These are phyloP conservation scores for Penicillium coffeae DNA, from an alignment of 495 filamentous ascomycete species.

Conservation along the genomic window DNA sequence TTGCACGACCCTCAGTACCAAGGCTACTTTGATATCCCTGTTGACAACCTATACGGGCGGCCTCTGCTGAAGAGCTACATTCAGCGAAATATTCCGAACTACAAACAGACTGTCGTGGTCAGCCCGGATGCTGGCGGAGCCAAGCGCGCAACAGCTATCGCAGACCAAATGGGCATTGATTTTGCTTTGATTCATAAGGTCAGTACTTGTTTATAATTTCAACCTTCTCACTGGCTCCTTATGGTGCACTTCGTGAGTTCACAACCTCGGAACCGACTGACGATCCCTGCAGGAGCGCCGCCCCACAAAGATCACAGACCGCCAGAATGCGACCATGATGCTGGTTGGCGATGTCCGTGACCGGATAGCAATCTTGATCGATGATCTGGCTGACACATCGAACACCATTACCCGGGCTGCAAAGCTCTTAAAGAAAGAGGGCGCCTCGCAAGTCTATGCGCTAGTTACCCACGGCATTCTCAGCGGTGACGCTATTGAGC, in stretches of 20 bases:
- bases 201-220: slow-evolving; percentile 25
- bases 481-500: slow-evolving; percentile 88
- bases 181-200: slow-evolving; percentile 99
- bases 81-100: slow-evolving; percentile 78
- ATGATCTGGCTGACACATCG: slow-evolving; percentile 92
- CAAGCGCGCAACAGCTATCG: slow-evolving; percentile 95
- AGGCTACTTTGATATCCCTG: slow-evolving; percentile 97
- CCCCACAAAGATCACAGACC: slow-evolving; percentile 86
- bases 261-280: slow-evolving; percentile 10
- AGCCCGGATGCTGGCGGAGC: slow-evolving; percentile 96
- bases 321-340: slow-evolving; percentile 98
- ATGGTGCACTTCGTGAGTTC: background rate
- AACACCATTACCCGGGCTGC: slow-evolving; percentile 96
- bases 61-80: slow-evolving; percentile 89
- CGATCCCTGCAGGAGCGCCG: slow-evolving; percentile 71
- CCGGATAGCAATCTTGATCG: slow-evolving; percentile 82
- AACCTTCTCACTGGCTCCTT: slow-evolving; percentile 10
- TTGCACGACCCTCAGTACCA: slow-evolving; percentile 98
- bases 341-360: slow-evolving; percentile 84
- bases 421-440: slow-evolving; percentile 93
- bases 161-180: slow-evolving; percentile 84
- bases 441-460: slow-evolving; percentile 82
- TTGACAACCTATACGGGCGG: slow-evolving; percentile 92
- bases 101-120: slow-evolving; percentile 84
- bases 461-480: slow-evolving; percentile 92